Evolutionary conservation across 148 eudicot species (phyloP), one percentile per base, ranked within the genome.

Genomic region (Rhododendron mucronatum): DNA sequence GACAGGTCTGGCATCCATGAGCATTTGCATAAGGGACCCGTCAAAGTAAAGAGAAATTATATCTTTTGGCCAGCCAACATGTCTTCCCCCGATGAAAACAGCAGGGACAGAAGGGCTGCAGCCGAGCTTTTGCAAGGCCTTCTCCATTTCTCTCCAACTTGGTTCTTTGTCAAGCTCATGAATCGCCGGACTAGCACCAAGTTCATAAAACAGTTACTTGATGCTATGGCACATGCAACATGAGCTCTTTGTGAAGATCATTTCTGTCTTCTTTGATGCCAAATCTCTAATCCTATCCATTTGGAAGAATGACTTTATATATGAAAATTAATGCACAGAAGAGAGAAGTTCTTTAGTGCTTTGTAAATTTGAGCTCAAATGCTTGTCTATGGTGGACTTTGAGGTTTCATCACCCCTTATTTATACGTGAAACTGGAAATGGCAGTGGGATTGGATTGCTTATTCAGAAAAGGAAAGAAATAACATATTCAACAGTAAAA

Each of bases 181-280:
- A 51, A 92, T 84, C 0, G 90, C 91, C 4, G 92, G 90, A 73
- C 92, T 92, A 11, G 92, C 92, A 23, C 94, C 94, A 10, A 92
- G 88, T 16, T 89, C 89, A 26, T 89, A 82, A 81, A 92, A 92
- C 44, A 92, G 82, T 45, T 81, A 51, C 87, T 89, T 87, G 59
- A 89, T 89, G 84, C 90, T 92, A 50, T 88, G 88, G 81, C 92
- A 92, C 92, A 90, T 91, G 86, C 86, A 87, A 69, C 94, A 91
- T 51, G 92, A 85, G 89, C 94, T 89, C 88, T 89, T 90, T 18
- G 91, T 89, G 90, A 92, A 92, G 86, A 92, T 92, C 82, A 91
- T 91, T 35, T 88, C 90, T 23, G 92, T 91, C 35, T 51, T 92
- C 84, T 86, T 91, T 7, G 94, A 87, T 10, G 91, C 89, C 44